Conservation (phyloP, 768 basidiomycete species). For the Atractiella rhizophila region DNA sequence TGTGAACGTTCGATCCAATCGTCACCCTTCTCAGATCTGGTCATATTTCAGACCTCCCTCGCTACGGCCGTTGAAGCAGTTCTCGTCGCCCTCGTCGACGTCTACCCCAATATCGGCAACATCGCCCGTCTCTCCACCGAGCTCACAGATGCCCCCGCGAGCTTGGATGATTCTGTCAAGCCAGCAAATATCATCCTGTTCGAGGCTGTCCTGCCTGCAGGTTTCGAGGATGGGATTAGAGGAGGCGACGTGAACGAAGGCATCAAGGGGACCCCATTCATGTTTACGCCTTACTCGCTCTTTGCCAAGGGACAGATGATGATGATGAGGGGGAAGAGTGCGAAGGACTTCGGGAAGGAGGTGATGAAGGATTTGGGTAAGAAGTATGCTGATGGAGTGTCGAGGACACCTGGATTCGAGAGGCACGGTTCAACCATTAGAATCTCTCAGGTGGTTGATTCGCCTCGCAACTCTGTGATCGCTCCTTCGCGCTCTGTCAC, state of each 20-base stretch:
- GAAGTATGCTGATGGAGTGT: slow-evolving; percentile 17
- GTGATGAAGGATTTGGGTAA: slow-evolving; percentile 19
- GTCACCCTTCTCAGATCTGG: slow-evolving; percentile 13
- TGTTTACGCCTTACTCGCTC: slow-evolving; percentile 19
- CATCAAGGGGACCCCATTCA: neutral
- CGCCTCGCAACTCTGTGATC: too few relatives aligned
- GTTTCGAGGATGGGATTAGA: too few relatives aligned
- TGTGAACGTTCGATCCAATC: slow-evolving; percentile 8
- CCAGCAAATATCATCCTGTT: slow-evolving; percentile 22
- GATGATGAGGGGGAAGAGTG: slow-evolving; percentile 4
- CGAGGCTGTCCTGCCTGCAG: slow-evolving; percentile 18
- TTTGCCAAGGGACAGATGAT: slow-evolving; percentile 20
- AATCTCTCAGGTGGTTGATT: too few relatives aligned
- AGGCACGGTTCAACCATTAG: too few relatives aligned
- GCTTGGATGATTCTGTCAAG: slow-evolving; percentile 17
- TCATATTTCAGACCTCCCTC: slow-evolving; percentile 21
- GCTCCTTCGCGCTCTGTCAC: too few relatives aligned
- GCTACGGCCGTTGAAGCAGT: slow-evolving; percentile 21
- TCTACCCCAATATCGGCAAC: slow-evolving; percentile 18
- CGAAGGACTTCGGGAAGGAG: slow-evolving; percentile 10
- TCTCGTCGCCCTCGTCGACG: slow-evolving; percentile 15
- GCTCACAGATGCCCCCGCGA: slow-evolving; percentile 20
- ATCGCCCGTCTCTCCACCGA: slow-evolving; percentile 19
- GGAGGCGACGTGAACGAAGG: too few relatives aligned
- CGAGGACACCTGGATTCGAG: too few relatives aligned